Percentiles rank a stretch among this genome's conserved stretches.
Evolutionary conservation across 805 yeast genomes (phyloP).

Genomic region (Saturnispora gosingensis): DNA sequence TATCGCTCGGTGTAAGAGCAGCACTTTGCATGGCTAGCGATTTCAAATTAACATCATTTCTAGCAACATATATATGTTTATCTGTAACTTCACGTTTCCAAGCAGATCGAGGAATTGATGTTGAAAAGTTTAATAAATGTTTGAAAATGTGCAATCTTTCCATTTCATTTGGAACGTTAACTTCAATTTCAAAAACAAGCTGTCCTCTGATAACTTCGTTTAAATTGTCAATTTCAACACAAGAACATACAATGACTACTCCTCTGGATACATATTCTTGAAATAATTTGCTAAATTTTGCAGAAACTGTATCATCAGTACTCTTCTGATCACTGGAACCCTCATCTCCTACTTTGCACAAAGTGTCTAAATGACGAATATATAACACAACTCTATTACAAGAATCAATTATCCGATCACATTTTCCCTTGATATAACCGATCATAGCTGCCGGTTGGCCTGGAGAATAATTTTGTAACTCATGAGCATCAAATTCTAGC

Average conservation of each 20-base stretch:
- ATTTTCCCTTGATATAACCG: conserved; percentile 66
- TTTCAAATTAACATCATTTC: conserved; percentile 45
- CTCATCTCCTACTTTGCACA: conserved; percentile 60
- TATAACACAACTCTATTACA: conserved; percentile 43
- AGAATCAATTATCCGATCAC: conserved; percentile 50
- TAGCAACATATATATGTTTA: conserved; percentile 20
- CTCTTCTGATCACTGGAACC: conserved; percentile 30
- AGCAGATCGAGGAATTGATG: neutral
- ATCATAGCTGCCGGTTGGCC: conserved; percentile 56
- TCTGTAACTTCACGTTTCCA: conserved; percentile 1
- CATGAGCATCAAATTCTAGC: conserved; percentile 61
- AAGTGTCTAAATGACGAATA: conserved; percentile 64
- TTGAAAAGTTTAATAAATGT: conserved; percentile 30
- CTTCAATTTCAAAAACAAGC: conserved; percentile 66
- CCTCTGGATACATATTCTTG: conserved; percentile 41
- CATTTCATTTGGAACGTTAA: conserved; percentile 68
- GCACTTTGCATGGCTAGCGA: conserved; percentile 79
- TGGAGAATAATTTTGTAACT: conserved; percentile 56
- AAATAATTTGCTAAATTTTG: conserved; percentile 50
- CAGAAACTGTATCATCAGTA: conserved; percentile 31
- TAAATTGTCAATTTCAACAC: conserved; percentile 57
- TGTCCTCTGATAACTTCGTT: conserved; percentile 57
- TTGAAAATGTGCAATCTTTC: conserved; percentile 63
- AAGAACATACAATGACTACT: conserved; percentile 55
- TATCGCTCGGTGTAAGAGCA: conserved; percentile 81